Evolutionary conservation across 192 early-diverging fungal species (phyloP).

Genomic region (Chytriomyces hyalinus): DNA sequence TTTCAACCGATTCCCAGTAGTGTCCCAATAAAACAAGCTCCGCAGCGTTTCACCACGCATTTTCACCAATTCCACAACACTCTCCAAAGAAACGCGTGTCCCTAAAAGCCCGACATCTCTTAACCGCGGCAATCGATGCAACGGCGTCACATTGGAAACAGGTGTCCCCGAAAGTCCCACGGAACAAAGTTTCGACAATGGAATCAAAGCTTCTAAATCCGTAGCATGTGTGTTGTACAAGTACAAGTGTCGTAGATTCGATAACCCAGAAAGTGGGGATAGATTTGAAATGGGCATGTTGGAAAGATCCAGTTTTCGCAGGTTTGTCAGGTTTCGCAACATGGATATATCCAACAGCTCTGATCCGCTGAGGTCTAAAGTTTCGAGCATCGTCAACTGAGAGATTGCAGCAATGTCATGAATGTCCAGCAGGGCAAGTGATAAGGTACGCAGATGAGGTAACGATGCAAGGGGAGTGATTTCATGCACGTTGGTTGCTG

Average conservation of each 20-base stretch:
- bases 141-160: not conserved
- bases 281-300: not conserved
- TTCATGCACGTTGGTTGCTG: not conserved
- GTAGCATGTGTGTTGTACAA: not conserved
- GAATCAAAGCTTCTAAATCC: not conserved
- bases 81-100: not conserved
- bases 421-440: not conserved
- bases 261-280: not conserved
- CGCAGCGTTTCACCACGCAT: not conserved
- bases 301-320: constrained; percentile 6
- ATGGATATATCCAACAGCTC: not conserved
- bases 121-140: not conserved
- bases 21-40: constrained; percentile 1
- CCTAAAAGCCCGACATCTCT: not conserved
- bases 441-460: not conserved
- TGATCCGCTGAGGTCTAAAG: not conserved
- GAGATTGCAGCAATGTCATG: not conserved
- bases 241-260: not conserved
- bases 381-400: not conserved
- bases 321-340: not conserved
- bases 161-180: constrained; percentile 8
- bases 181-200: not conserved
- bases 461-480: not conserved
- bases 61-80: too few species aligned
- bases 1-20: not conserved